A percentile compares a stretch with the other conserved stretches of the same genome.
Conservation (phyloP, 202 grass and related monocot species). For the Digitaria exilis region DNA sequence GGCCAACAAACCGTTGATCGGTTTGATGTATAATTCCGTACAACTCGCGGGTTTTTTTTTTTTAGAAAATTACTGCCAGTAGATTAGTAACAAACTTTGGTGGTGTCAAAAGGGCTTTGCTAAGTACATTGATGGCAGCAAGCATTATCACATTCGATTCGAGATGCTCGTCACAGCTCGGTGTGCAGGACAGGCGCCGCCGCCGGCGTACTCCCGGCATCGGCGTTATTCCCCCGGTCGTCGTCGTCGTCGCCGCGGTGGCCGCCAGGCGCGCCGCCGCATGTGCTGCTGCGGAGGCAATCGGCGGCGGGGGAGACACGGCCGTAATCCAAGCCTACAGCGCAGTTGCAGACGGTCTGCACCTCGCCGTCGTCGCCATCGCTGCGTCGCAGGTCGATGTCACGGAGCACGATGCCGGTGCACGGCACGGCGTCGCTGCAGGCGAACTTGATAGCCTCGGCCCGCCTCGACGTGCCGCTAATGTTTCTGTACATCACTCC, state of each 20-base stretch:
- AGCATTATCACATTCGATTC: neutral
- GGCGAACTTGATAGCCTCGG: conserved; percentile 71
- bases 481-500: conserved; percentile 69
- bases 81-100: neutral
- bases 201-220: neutral
- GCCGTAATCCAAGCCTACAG: conserved; percentile 62
- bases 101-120: neutral
- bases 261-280: conserved; percentile 29
- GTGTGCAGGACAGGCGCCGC: conserved; percentile 1
- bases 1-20: no score
- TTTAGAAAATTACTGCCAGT: neutral
- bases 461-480: conserved; percentile 53
- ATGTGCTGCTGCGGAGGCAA: conserved; percentile 62
- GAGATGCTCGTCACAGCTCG: conserved; percentile 36
- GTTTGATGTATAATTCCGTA: neutral
- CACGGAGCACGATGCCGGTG: conserved; percentile 68
- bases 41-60: no score
- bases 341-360: conserved; percentile 81
- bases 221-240: neutral
- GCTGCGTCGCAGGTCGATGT: conserved; percentile 63
- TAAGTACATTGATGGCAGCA: neutral
- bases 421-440: conserved; percentile 88
- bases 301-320: conserved; percentile 64
- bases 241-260: neutral
- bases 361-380: conserved; percentile 41